Conservation (phyloP, 345 rosid species). For the Dipteronia dyeriana region DNA sequence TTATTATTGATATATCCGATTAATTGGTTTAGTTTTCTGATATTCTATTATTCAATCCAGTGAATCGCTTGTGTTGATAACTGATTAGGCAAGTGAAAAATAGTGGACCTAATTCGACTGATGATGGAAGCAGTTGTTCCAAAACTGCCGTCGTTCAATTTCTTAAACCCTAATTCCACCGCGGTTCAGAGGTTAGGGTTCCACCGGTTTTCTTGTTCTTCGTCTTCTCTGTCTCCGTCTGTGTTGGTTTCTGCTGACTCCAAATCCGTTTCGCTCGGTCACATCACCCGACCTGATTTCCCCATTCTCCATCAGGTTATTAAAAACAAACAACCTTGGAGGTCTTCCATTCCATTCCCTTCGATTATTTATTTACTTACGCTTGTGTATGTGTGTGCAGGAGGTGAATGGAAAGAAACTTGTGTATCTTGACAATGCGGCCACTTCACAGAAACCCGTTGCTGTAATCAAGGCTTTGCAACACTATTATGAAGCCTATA, state of each 20-base stretch:
- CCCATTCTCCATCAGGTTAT: slow-evolving; percentile 79
- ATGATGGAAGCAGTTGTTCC: slow-evolving; percentile 60
- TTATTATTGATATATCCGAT: no score
- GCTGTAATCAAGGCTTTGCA: slow-evolving; percentile 71
- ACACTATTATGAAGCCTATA: slow-evolving; percentile 67
- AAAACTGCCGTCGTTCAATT: slow-evolving; percentile 53
- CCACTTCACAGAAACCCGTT: slow-evolving; percentile 93
- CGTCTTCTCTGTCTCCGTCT: slow-evolving; percentile 29
- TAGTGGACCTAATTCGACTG: not conserved
- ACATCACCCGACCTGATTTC: slow-evolving; percentile 74
- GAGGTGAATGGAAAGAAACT: slow-evolving; percentile 82
- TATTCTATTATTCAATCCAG: no score
- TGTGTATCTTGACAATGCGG: slow-evolving; percentile 90
- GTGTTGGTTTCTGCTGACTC: slow-evolving; percentile 29
- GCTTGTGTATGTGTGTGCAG: slow-evolving; percentile 28
- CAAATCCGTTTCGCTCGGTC: slow-evolving; percentile 69
- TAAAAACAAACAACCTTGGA: no score
- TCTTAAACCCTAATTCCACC: slow-evolving; percentile 36
- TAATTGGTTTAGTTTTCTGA: no score
- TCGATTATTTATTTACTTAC: not conserved
- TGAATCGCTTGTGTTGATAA: no score
- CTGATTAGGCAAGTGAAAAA: no score
- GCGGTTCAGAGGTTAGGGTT: slow-evolving; percentile 17
- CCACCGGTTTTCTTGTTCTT: slow-evolving; percentile 32
- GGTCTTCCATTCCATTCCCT: no score